Evolutionary conservation across 768 basidiomycete species (phyloP), one percentile per base, ranked within the genome.

Genomic region (Thelephora ganbajun): DNA sequence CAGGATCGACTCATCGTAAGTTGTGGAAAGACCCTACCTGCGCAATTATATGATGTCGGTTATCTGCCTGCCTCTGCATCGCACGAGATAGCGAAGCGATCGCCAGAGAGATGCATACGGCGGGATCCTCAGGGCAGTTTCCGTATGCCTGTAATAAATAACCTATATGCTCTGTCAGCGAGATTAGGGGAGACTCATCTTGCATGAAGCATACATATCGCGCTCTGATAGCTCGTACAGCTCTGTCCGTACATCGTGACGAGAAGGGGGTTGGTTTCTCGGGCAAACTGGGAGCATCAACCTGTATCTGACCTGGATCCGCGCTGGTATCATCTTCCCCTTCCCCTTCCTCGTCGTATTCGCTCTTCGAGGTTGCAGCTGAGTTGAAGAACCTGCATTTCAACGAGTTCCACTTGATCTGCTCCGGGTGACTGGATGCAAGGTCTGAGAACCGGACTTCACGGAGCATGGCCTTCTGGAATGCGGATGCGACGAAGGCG

Each of bases 51-150:
- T 94, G 87, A 57, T 96, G 86, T 35, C 92, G 68, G 59, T 99
- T 98, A 64, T 97, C 94, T 12, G 83, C 80, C 61, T 97, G 93
- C 16, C 93, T 74, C 53, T 93, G 88, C 82, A 90, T 89, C 0
- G 91, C 84, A 34, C 94, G 74, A 11, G 91, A 90, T 42, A 96
- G 67, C 18, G 88, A 96, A 0, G 88, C 80, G 42, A 92, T 78
- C 0, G 83, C 87, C 7, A 97, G 70, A 39, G 74, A 77, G 4
- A 98, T 68, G 57, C 85, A 92, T 19, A 96, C 71, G 64, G 93
- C 69, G 0, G 93, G 89, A 61, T 97, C 87, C 12, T 87, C 69
- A 0, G 77, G 82, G 50, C 78, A 80, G 56, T 88, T 75, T 53
- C 92, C 89, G 61, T 88, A 88, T 0, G 90, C 90, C 55, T 90